Conservation (phyloP, 208 protist species). For the Angomonas ambiguus region DNA sequence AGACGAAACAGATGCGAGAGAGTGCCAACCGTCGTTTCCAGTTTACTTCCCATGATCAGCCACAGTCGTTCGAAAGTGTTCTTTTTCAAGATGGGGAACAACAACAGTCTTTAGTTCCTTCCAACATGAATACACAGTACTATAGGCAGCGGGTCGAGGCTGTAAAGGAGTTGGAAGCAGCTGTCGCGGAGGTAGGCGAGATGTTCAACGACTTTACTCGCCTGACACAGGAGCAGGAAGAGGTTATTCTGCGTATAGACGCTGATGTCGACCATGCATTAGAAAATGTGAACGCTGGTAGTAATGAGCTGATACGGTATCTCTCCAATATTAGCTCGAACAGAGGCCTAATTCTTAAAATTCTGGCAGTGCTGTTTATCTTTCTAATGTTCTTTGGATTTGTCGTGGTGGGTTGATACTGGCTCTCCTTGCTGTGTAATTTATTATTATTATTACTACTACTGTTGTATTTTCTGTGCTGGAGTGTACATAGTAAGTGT, state of each 20-base stretch:
- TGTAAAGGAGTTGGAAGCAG: constrained; percentile 83
- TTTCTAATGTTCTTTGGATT: constrained; percentile 92
- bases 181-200: constrained; percentile 85
- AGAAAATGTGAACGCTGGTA: constrained; percentile 88
- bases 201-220: constrained; percentile 91
- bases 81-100: constrained; percentile 88
- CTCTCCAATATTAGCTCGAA: constrained; percentile 85
- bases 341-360: constrained; percentile 90
- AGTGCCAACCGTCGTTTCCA: constrained; percentile 71
- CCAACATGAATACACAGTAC: constrained; percentile 68
- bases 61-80: constrained; percentile 82
- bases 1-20: constrained; percentile 70
- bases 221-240: constrained; percentile 90
- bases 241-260: constrained; percentile 89
- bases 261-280: constrained; percentile 78
- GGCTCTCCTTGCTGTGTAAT: neutral
- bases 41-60: constrained; percentile 73
- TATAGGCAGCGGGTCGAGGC: constrained; percentile 79
- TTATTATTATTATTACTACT: too few species aligned
- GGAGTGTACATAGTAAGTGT: neutral
- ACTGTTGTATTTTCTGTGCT: too few species aligned
- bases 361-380: constrained; percentile 89
- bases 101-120: constrained; percentile 58
- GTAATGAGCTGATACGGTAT: constrained; percentile 90
- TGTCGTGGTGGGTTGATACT: constrained; percentile 70